Conservation (phyloP, 2,329 filamentous ascomycete species). For the Aspergillus vadensis region DNA sequence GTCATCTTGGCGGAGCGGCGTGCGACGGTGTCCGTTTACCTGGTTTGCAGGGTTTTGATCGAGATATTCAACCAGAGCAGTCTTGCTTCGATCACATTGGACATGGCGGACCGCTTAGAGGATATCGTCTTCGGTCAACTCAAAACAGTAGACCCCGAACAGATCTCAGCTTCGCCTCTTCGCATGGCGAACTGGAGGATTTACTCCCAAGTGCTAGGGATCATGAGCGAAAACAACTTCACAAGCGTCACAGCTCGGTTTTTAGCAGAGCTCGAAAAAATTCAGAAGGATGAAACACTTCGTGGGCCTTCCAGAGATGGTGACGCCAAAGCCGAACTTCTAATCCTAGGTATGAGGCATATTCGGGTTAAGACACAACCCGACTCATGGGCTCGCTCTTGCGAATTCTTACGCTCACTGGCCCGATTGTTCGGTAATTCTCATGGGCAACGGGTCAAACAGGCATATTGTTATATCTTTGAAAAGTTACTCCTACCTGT, state of each 20-base stretch:
- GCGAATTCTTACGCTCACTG: conserved; percentile 81
- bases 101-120: conserved; percentile 93
- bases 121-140: conserved; percentile 96
- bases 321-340: conserved; percentile 81
- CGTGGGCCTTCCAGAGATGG: conserved; percentile 56
- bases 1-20: conserved; percentile 81
- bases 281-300: conserved; percentile 69
- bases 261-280: conserved; percentile 74
- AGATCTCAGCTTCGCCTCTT: conserved; percentile 68
- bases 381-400: conserved; percentile 81
- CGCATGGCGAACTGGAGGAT: conserved; percentile 95
- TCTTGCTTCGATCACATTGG: conserved; percentile 75
- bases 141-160: conserved; percentile 81
- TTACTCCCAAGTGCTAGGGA: conserved; percentile 88
- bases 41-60: conserved; percentile 88
- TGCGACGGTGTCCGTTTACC: conserved; percentile 92
- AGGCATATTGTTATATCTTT: conserved; percentile 90
- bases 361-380: conserved; percentile 72
- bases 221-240: conserved; percentile 94
- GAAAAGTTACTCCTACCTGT: conserved; percentile 85
- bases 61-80: conserved; percentile 92
- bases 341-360: conserved; percentile 90
- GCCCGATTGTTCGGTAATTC: conserved; percentile 80
- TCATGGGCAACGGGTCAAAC: conserved; percentile 87
- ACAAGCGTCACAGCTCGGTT: conserved; percentile 80